Evolutionary conservation across 352 stramenopile species (phyloP).

Genomic region (Pythium aphanidermatum): DNA sequence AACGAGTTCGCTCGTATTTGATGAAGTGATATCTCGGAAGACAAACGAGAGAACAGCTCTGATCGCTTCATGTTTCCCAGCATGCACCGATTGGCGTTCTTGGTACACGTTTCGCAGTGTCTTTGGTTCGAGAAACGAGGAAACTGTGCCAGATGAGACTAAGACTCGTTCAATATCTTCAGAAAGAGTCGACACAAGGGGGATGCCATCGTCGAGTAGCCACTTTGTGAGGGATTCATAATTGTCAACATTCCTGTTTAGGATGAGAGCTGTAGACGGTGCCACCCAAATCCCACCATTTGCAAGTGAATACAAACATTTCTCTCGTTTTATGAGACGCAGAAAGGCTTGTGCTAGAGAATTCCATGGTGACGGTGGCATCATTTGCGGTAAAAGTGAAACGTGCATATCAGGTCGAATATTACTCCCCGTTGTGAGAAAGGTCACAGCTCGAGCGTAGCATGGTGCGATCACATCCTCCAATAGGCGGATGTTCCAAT

Average conservation of each 20-base stretch:
- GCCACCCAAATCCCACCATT: slow-evolving; percentile 36
- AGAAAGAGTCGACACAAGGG: slow-evolving; percentile 38
- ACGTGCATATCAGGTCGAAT: slow-evolving; percentile 33
- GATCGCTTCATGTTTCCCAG: slow-evolving; percentile 28
- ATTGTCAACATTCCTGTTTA: slow-evolving; percentile 26
- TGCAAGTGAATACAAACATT: slow-evolving; percentile 41
- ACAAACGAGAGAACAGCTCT: slow-evolving; percentile 42
- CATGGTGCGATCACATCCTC: slow-evolving; percentile 63
- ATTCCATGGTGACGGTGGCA: slow-evolving; percentile 53
- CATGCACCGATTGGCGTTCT: slow-evolving; percentile 31
- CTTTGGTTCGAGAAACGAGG: slow-evolving; percentile 31
- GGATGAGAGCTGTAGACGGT: slow-evolving; percentile 33
- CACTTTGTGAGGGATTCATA: slow-evolving; percentile 32
- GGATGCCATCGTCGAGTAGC: slow-evolving; percentile 44
- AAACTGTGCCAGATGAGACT: slow-evolving; percentile 34
- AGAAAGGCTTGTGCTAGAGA: slow-evolving; percentile 36
- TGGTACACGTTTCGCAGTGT: slow-evolving; percentile 36
- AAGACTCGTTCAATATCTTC: slow-evolving; percentile 46
- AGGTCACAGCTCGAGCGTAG: slow-evolving; percentile 45
- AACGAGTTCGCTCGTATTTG: slow-evolving; percentile 23
- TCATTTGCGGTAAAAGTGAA: slow-evolving; percentile 34
- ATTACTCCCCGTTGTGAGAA: slow-evolving; percentile 22
- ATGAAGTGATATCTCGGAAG: slow-evolving; percentile 30
- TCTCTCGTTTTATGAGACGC: slow-evolving; percentile 25
- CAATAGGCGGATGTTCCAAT: slow-evolving; percentile 48